A percentile compares a stretch with the other conserved stretches of the same genome.
These are phyloP conservation scores for Scutellaria galericulata DNA, from an alignment of 257 asterid species.

Conservation along the genomic window DNA sequence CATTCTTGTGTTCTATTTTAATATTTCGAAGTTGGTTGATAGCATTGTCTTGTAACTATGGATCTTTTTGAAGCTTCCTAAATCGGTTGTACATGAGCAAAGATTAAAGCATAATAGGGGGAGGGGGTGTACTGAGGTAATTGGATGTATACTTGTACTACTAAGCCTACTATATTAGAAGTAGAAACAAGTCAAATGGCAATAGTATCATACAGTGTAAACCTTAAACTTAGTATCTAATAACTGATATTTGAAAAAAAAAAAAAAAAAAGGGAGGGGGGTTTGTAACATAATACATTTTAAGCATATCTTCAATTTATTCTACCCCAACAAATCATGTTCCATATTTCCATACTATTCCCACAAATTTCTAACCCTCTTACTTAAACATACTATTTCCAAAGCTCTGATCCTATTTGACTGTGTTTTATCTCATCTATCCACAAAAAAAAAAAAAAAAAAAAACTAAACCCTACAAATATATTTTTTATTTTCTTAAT, in stretches of 20 bases:
- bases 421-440: background rate
- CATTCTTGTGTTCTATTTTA: background rate
- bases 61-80: background rate
- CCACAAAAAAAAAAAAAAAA: background rate
- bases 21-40: constrained; percentile 5
- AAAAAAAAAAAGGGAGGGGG: too few species aligned
- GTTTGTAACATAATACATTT: background rate
- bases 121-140: background rate
- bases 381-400: background rate
- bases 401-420: background rate
- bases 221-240: constrained; percentile 1
- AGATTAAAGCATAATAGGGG: background rate
- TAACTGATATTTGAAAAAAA: background rate
- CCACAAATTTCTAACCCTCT: background rate
- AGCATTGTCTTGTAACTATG: background rate
- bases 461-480: background rate
- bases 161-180: background rate
- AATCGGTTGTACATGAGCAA: background rate
- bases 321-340: background rate
- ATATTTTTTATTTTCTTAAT: constrained; percentile 9
- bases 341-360: background rate
- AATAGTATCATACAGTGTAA: background rate
- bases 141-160: background rate
- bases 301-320: background rate
- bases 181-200: background rate